phyloP scores from a whole-genome alignment of 257 asterid species.

The Gardenia jasminoides region DNA sequence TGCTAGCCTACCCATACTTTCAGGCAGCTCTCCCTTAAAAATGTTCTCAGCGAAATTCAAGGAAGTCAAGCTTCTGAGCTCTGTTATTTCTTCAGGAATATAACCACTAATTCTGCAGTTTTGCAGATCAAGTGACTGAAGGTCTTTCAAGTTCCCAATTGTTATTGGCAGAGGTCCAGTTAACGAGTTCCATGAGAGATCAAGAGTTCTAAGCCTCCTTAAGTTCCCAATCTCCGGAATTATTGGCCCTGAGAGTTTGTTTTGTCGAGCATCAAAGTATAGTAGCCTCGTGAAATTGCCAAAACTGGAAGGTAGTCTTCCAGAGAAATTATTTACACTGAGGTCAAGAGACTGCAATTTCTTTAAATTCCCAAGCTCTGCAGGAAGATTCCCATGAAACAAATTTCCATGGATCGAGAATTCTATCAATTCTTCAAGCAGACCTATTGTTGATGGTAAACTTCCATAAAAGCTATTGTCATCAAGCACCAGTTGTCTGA shows the following conservation, averaged over 20 bases:
- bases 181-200: slow-evolving; percentile 52
- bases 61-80: slow-evolving; percentile 40
- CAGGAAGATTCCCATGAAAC: slow-evolving; percentile 54
- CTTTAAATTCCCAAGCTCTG: slow-evolving; percentile 49
- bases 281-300: slow-evolving; percentile 43
- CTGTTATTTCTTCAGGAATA: slow-evolving; percentile 51
- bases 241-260: slow-evolving; percentile 49
- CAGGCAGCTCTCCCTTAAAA: slow-evolving; percentile 57
- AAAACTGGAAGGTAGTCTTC: slow-evolving; percentile 51
- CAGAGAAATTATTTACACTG: slow-evolving; percentile 57
- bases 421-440: slow-evolving; percentile 44
- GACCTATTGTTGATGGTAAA: slow-evolving; percentile 49
- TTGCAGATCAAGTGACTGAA: slow-evolving; percentile 49
- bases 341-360: slow-evolving; percentile 59
- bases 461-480: slow-evolving; percentile 50
- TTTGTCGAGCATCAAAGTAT: slow-evolving; percentile 46
- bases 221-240: slow-evolving; percentile 50
- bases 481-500: slow-evolving; percentile 61
- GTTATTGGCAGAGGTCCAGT: slow-evolving; percentile 48
- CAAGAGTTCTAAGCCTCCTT: slow-evolving; percentile 45
- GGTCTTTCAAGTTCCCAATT: slow-evolving; percentile 43
- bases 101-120: slow-evolving; percentile 49
- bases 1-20: slow-evolving; percentile 44
- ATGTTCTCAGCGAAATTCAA: slow-evolving; percentile 58
- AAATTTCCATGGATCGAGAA: slow-evolving; percentile 57